Evolutionary conservation across 2,329 filamentous ascomycete genomes (phyloP), one percentile per base, ranked within the genome.

Genomic region (Daldinia sp.): DNA sequence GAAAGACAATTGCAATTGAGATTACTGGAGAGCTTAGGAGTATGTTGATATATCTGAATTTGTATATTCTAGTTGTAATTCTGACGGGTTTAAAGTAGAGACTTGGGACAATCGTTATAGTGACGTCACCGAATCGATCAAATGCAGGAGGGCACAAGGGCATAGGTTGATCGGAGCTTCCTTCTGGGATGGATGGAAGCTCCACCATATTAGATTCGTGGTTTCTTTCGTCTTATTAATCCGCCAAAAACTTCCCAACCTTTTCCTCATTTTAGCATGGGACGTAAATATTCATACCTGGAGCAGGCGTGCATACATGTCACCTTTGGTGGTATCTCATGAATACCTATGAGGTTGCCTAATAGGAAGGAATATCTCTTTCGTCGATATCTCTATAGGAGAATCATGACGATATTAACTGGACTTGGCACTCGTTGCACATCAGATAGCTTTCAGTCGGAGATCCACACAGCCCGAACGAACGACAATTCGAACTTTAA

Each of bases 91-190:
- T 13, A 35, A 52, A 1, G 10, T 21, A 29, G 52, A 49, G 39
- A n/a, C 45, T 37, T 21, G 29, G 21, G 56, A 54, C 58, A 50
- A 60, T 47, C 54, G 50, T 55, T 23, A 17, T 64, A 49, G 51
- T 68, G 66, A 68, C 64, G 66, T 68, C 66, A 68, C 61, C 13
- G 35, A 43, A 52, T 47, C 29, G 7, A 34, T 54, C 21, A 9
- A 32, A 27, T n/a, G 15, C 21, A n/a, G 41, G 41, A 10, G 4
- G 25, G n/a, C 11, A 35, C 17, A 48, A 17, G 37, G 25, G 23
- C 23, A 21, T 39, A 11, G 34, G 34, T 25, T 17, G 35, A 51
- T 41, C 34, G 35, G 45, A 34, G 54, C 25, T 58, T 9, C n/a
- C 19, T 5, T 35, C 23, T 11, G 23, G 6, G 30, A 51, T 43